Base-by-base conservation (phyloP, 2,329 filamentous ascomycete species). In the Epichloe gansuensis region DNA sequence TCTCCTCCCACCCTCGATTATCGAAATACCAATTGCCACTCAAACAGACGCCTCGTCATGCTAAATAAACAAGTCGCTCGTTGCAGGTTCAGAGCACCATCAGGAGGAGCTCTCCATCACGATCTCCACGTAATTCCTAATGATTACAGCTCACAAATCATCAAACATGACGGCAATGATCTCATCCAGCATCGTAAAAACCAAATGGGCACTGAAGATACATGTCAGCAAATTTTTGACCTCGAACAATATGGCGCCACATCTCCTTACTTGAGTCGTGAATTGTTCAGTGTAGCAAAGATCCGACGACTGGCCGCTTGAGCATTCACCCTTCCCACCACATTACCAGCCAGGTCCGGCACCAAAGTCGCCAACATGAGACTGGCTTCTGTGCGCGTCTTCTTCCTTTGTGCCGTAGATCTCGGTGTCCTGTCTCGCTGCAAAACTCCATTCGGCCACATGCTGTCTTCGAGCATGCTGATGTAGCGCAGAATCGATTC, bases 281-380 rank as follows among this genome's bases (percentile, higher is more conserved):
- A 77, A 68, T 97, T 98, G 67, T 98, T 98, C 59, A 97, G 73
- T 45, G 87, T 89, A 9, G 89, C 90, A 71, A 94, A 88, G 47
- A 97, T 80, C 61, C 90, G 85, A 59, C 91, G 79, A 56, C 89
- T 90, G 23, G 93, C 93, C 52, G 85, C 85, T 65, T 94, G 87
- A 15, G 94, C 93, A 71, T 98, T 98, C 43, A 84, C 80, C 61
- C 89, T 80, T 4, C 93, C 93, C 15, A 98, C 94, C 6, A 98
- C 94, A 68, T 87, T 95, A 7, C 85, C 89, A 8, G 88, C 91
- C 52, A 98, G 65, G 66, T 98, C 93, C 2, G 93, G 93, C 21
- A 98, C 76, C 48, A 98, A 76, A 9, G 89, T 95, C 9, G 86
- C 88, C 47, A 98, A 75, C 74, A 97, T 87, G 25, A 95, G 71